These are phyloP conservation scores for Trichoderma guizhouense DNA, from an alignment of 2,329 filamentous ascomycete species.

Conservation along the genomic window DNA sequence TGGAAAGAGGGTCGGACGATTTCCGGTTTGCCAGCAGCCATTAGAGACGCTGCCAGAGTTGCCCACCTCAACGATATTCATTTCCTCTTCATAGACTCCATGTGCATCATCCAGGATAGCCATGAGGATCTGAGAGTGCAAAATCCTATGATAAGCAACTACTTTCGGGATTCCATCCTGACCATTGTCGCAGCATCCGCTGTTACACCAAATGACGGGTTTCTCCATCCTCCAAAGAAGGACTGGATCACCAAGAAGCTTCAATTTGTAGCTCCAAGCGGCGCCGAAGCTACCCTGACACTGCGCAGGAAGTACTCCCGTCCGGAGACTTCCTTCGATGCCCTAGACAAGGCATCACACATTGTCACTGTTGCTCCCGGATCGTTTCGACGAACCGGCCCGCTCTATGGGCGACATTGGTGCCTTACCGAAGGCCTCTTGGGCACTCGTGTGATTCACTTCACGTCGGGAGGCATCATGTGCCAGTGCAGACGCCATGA, in stretches of 20 bases:
- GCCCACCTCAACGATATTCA: neutral
- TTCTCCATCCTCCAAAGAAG: neutral
- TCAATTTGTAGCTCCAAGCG: neutral
- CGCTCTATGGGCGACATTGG: slow-evolving; percentile 4
- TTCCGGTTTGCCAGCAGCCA: neutral
- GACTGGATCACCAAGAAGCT: slow-evolving; percentile 4
- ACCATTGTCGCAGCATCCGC: slow-evolving; percentile 3
- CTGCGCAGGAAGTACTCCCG: neutral
- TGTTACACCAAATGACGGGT: neutral
- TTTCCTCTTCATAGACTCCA: slow-evolving; percentile 7
- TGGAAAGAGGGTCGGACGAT: neutral
- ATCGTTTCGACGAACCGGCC: neutral
- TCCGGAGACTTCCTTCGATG: neutral
- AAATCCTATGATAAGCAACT: neutral
- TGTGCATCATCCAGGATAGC: slow-evolving; percentile 12
- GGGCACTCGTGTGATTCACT: neutral
- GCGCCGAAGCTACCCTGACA: neutral
- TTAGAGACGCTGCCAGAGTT: neutral
- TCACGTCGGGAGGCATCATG: neutral
- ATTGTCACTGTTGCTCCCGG: neutral
- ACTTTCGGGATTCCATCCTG: slow-evolving; percentile 6
- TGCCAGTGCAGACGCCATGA: neutral
- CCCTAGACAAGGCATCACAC: neutral
- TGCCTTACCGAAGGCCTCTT: slow-evolving; percentile 1
- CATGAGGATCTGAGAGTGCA: neutral